Evolutionary conservation across 257 asterid species (phyloP).

Genomic region (Ilex aquifolium): DNA sequence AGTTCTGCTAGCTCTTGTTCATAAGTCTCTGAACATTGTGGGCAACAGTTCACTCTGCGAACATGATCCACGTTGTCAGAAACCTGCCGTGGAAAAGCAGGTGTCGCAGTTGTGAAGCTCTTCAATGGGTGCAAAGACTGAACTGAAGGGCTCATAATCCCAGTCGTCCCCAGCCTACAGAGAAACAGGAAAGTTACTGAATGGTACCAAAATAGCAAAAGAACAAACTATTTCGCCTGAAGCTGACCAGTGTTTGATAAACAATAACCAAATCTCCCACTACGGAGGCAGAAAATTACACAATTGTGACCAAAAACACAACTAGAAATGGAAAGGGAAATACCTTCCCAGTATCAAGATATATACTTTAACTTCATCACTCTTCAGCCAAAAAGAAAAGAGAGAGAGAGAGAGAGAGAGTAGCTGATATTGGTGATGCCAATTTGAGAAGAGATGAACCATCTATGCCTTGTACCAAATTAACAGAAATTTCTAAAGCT

Average conservation of each 20-base stretch:
- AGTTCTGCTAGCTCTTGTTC: constrained; percentile 56
- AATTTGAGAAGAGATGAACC: no score
- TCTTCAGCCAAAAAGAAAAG: no score
- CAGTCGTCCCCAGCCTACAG: constrained; percentile 55
- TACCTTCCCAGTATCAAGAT: no score
- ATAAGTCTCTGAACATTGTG: constrained; percentile 49
- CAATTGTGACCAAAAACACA: no score
- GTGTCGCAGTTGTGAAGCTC: constrained; percentile 26
- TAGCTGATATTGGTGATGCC: no score
- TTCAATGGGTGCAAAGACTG: constrained; percentile 42
- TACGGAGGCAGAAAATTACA: no score
- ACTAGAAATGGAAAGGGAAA: no score
- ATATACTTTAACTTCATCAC: no score
- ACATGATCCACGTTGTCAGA: constrained; percentile 41
- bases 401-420: no score
- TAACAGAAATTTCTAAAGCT: background rate
- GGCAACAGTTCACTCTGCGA: constrained; percentile 39
- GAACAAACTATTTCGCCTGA: background rate
- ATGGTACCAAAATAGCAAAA: background rate
- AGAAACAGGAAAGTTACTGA: background rate
- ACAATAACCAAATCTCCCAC: no score
- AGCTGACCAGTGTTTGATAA: no score
- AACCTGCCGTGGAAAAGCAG: constrained; percentile 24
- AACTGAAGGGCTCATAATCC: constrained; percentile 38
- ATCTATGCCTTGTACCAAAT: no score